Base-by-base conservation (phyloP, 2,329 filamentous ascomycete genomes). In the Xylaria sp. region DNA sequence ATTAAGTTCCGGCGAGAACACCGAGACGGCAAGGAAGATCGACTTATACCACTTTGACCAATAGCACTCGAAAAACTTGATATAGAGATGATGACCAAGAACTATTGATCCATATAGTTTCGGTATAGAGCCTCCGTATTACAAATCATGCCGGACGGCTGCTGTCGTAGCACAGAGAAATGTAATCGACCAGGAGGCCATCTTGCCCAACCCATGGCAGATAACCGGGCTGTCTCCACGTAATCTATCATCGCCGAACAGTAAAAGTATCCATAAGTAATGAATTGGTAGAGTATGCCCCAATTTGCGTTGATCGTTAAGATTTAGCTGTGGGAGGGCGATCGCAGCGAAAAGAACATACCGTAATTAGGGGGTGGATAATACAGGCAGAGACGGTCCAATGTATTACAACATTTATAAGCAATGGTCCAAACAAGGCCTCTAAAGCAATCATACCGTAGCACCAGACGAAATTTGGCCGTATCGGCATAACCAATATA, bases 381-480 rank as follows among this genome's bases (percentile, higher is more conserved):
- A 20, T 47, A 20, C 53, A 62, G 58, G 17, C 58, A 31, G 31
- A 65, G 15, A 20, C 54, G 49, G 39, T 50, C n/a, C n/a, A n/a
- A 59, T 9, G 53, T 61, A 4, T 39, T 44, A 13, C 9, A 1
- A 5, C 15, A 44, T 63, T 51, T 2, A 11, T 25, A 31, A 61
- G 39, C 20, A 47, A 50, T 9, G 31, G 44, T 6, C 49, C 66
- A 27, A 67, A 44, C 69, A 56, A 69, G 20, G 25, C 45, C 39
- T 57, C 61, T 9, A 64, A 17, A 17, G 67, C 27, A n/a, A 67
- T 44, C 39, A 69, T 55, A 36, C 51, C 58, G 33, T 57, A 69
- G 6, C 65, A 69, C 64, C 60, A 72, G 25, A 71, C 69, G 25
- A 71, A 67, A 22, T 63, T 69, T 11, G 69, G 69, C 44, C 59